Evolutionary conservation across 2,329 filamentous ascomycete genomes (phyloP).

Genomic region (Eutypa lata): DNA sequence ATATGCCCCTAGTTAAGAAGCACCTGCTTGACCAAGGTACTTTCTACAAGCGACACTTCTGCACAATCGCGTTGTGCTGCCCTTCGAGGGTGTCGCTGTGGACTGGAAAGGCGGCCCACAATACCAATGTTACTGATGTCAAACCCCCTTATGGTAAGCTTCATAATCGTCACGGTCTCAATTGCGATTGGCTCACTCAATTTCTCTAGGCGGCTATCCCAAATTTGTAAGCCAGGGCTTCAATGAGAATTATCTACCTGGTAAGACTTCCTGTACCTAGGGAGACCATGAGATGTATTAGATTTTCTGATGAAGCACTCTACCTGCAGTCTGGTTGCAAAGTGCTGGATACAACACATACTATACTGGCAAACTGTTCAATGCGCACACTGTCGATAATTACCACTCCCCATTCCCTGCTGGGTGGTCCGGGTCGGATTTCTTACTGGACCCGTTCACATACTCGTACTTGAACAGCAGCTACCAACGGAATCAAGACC

Average conservation of each 20-base stretch:
- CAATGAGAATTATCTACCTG: constrained; percentile 53
- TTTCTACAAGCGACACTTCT: neutral
- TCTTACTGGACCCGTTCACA: constrained; percentile 56
- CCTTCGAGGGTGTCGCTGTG: constrained; percentile 55
- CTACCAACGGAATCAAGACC: constrained; percentile 49
- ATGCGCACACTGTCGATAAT: constrained; percentile 53
- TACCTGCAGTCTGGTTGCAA: constrained; percentile 43
- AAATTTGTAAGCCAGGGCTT: constrained; percentile 51
- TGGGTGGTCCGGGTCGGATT: constrained; percentile 55
- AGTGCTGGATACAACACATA: constrained; percentile 53
- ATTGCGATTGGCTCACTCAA: neutral
- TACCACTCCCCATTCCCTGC: constrained; percentile 53
- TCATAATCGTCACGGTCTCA: constrained; percentile 34
- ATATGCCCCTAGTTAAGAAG: neutral
- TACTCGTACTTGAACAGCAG: constrained; percentile 59
- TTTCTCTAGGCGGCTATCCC: constrained; percentile 44
- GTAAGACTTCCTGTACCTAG: neutral
- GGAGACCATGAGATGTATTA: neutral
- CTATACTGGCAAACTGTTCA: constrained; percentile 55
- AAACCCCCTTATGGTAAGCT: constrained; percentile 48
- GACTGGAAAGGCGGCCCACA: constrained; percentile 59
- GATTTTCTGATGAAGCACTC: neutral
- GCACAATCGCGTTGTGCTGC: constrained; percentile 48
- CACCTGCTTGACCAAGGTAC: neutral
- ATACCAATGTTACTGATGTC: constrained; percentile 58